A percentile compares a stretch with the other conserved stretches of the same genome.
Evolutionary conservation across 1,284 basidiomycete species (phyloP).

Genomic region (Austroboletus niveus): DNA sequence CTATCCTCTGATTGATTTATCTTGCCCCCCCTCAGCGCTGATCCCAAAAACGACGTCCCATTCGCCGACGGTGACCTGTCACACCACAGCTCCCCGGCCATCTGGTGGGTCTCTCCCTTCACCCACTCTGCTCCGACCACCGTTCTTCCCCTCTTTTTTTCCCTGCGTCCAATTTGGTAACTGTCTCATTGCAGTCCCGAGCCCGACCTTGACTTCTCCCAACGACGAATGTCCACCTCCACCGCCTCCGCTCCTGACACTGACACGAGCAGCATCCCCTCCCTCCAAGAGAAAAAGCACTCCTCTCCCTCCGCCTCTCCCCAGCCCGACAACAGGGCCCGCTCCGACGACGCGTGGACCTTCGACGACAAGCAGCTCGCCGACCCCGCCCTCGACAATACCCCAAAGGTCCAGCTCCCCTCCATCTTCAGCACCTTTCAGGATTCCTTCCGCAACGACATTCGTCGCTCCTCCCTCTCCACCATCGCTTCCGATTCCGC

Average conservation of each 20-base stretch:
- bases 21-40: constrained; percentile 28
- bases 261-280: constrained; percentile 53
- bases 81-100: constrained; percentile 46
- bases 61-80: constrained; percentile 45
- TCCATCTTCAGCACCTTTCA: constrained; percentile 69
- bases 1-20: constrained; percentile 12
- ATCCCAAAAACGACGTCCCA: constrained; percentile 39
- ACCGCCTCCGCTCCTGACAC: constrained; percentile 60
- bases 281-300: constrained; percentile 56
- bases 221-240: constrained; percentile 61
- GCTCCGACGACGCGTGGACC: constrained; percentile 39
- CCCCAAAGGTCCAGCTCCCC: constrained; percentile 62
- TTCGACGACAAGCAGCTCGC: constrained; percentile 35
- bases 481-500: constrained; percentile 52
- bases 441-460: constrained; percentile 55
- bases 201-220: constrained; percentile 48
- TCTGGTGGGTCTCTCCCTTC: constrained; percentile 41
- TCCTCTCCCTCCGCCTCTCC: constrained; percentile 53
- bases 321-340: constrained; percentile 45
- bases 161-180: constrained; percentile 12
- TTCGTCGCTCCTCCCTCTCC: constrained; percentile 63
- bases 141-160: constrained; percentile 15
- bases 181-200: constrained; percentile 32
- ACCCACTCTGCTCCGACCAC: constrained; percentile 20
- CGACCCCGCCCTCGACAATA: constrained; percentile 37